Base-by-base conservation (phyloP, 257 asterid genomes). In the Avicennia marina region DNA sequence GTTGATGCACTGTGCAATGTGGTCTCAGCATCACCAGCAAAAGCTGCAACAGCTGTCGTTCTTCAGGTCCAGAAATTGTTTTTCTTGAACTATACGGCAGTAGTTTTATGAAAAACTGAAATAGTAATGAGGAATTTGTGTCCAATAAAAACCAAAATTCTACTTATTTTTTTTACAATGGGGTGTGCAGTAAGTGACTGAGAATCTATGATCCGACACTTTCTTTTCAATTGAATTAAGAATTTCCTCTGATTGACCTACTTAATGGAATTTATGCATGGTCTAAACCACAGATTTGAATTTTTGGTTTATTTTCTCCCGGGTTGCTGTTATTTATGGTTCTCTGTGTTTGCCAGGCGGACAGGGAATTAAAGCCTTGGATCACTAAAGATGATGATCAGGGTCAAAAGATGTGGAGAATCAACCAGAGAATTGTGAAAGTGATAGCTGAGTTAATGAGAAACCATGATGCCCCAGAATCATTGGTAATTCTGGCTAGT, bases 1-100 rank as follows among this genome's bases (percentile, higher is more conserved):
- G 95, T 93, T 56, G 97, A 86, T 69, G 97, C 99, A 36, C 83
- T 93, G 50, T 89, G 96, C 85, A 89, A 89, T 65, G 97, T 89
- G 18, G 97, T 89, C 43, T 76, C 95, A 47, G 95, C 99, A 56
- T 74, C 85, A 54, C 99, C 99, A 26, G 86, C 97, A 16, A 93
- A 89, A 76, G 99, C 97, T 69, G 85, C 99, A 42, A 78, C 99
- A 38, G 97, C 99, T 57, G 87, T 93, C 51, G 89, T 93, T 74
- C 99, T 89, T 72, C 99, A 89, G 99, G 99, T 93, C 77, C 66
- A 65, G 77, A 79, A 69, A 80, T 76, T 68, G 77, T 63, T 65
- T 72, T 70, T 60, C 81, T 73, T 65, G 71, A 59, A 64, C 39
- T 24, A 42, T 53, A 33, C 55, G 12, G 16, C 55, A 49, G 20